Evolutionary conservation across 129 eudicot species (phyloP), one percentile per base, ranked within the genome.

Genomic region (Helichrysum umbraculigerum): DNA sequence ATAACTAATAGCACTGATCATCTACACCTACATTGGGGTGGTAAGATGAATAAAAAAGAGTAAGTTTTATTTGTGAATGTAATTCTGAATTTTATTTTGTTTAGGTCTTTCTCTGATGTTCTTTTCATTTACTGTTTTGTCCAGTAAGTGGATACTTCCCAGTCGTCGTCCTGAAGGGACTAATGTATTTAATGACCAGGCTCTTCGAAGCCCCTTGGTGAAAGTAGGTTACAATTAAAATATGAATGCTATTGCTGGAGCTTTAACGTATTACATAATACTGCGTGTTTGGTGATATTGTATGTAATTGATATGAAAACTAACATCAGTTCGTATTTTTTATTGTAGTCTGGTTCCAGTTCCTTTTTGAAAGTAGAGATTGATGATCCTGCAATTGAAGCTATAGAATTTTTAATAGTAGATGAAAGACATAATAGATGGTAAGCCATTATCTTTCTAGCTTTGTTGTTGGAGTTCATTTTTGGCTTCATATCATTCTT

Each of bases 21-120:
- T 81, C 79, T 88, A 78, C 65, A 80, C 81, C 80, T 92, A 57
- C 96, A 92, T 82, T 92, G 98, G 98, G 98, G 98, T 76, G 92
- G 86, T 71, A 52, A 81, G 58, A 78, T 68, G 39, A 68, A 76
- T 59, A 77, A 66, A 35, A 84, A 85, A 32, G 96, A 81, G 98
- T 92, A 76, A 51, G 86, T 74, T 76, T 57, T 16, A 63, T 70
- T 51, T 57, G 71, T 74, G 57, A 76, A 54, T 56, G 22, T 59
- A 70, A 63, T 78, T 41, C 30, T 56, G 2, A 7, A 21, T 83
- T 52, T 20, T 7, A 58, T 67, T 21, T 65, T 60, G 25, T 71
- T 19, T 39, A 28, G 74, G 37, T 28, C 68, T 74, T 66, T 21
- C n/a, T 17, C 4, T 64, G 15, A 20, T 17, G 3, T 77, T 41